phyloP scores from a whole-genome alignment of 2,329 filamentous ascomycete genomes.

The Pseudogymnoascus sp. region DNA sequence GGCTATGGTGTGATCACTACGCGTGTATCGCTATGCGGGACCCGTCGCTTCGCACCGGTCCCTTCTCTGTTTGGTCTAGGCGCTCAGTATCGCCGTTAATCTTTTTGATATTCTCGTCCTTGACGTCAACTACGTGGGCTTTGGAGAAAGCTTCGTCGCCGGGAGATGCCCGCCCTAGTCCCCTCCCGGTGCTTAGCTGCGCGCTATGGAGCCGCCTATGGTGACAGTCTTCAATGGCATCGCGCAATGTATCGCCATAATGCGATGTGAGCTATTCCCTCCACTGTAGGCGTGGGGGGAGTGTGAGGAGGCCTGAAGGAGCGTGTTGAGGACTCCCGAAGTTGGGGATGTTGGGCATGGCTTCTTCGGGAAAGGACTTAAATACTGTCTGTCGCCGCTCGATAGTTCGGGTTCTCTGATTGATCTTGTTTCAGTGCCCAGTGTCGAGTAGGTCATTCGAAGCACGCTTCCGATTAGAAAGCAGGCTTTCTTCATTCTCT shows the following conservation, averaged over 20 bases:
- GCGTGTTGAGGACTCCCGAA: neutral
- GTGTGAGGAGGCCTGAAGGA: neutral
- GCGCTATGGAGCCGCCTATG: neutral
- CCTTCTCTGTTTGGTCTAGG: neutral
- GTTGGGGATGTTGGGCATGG: neutral
- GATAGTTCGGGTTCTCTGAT: neutral
- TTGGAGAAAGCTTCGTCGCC: neutral
- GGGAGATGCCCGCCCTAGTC: neutral
- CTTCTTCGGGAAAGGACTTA: neutral
- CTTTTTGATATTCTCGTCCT: neutral
- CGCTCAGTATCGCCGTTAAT: neutral
- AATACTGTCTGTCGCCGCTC: neutral
- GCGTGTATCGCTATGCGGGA: neutral
- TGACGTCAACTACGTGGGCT: neutral
- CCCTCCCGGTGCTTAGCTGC: neutral
- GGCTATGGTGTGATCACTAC: neutral
- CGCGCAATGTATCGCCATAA: constrained; percentile 2
- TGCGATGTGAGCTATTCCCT: neutral
- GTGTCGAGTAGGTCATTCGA: neutral
- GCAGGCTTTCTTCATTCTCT: neutral
- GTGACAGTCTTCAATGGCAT: neutral
- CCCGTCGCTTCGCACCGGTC: neutral
- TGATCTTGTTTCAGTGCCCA: neutral
- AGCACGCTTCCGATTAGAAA: neutral
- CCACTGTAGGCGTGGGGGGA: neutral